Evolutionary conservation across 495 filamentous ascomycete species (phyloP), one percentile per base, ranked within the genome.

Genomic region (Parachaetomium inaequale): DNA sequence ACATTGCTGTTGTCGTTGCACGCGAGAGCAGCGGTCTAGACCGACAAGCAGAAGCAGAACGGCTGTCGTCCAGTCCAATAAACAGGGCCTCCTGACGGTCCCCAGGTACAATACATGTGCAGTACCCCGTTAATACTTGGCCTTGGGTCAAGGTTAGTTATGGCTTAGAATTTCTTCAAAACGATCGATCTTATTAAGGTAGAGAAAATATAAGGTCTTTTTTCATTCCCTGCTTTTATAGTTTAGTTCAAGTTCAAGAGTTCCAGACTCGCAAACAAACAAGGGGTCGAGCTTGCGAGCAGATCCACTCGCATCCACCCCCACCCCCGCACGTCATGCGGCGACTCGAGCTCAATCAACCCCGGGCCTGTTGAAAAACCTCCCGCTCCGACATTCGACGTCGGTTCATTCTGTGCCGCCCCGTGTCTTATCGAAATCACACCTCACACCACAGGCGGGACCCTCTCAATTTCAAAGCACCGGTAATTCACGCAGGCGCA

Each of bases 301-400:
- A 49, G 23, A 12, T 31, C 28, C 26, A 15, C 26, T 29, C n/a
- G 50, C 50, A 26, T 38, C 32, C 34, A 25, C 52, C 54, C 32
- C 54, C 54, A 56, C 54, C 54, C 34, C 54, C 54, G 25, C 54
- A 56, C 54, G 25, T 56, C 54, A 45, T 56, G 54, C 26, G 25
- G 25, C 54, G 54, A 40, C 11, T 40, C 34, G 34, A 36, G n/a
- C 19, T 28, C 10, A 17, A 11, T 11, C 4, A 10, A n/a, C n/a
- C 14, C 5, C 3, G 28, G 6, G 17, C 8, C n/a, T 10, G 10
- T 38, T 55, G 34, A 40, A 40, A 53, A 53, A 31, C 17, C 50
- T 29, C 0, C 45, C 11, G 3, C 45, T 21, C 45, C 14, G 15
- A 26, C 23, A 49, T 49, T 14, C 45, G 15, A 49, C 45, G 11